phyloP scores from a whole-genome alignment of 202 grass and related monocot species.

The Carex arenaria region DNA sequence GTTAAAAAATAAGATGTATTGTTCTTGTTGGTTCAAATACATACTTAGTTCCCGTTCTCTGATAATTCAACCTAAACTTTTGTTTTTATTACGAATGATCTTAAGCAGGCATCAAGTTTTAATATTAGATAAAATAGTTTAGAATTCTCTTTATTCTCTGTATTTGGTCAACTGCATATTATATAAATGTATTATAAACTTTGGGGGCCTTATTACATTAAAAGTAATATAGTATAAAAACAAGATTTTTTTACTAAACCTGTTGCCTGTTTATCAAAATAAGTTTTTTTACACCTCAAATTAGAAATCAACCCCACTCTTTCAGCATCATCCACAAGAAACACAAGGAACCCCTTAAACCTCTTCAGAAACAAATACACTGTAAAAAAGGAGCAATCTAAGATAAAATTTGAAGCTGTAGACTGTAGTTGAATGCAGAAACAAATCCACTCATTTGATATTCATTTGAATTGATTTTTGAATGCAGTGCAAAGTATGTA shows the following conservation, averaged over 20 bases:
- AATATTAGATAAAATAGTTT: background rate
- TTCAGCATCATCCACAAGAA: background rate
- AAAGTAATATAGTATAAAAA: background rate
- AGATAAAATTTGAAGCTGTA: background rate
- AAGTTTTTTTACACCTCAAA: background rate
- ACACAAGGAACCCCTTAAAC: background rate
- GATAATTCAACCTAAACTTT: background rate
- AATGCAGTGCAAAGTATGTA: conserved; percentile 88
- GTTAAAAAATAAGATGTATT: background rate
- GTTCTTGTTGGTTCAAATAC: background rate
- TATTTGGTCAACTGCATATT: background rate
- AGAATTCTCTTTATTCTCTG: background rate
- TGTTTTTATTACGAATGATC: background rate
- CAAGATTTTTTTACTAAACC: too few relatives aligned
- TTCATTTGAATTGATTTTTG: background rate
- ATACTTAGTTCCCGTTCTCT: background rate
- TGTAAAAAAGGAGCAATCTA: background rate
- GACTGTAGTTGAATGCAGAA: background rate
- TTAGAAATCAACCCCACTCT: background rate
- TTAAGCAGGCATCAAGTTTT: background rate
- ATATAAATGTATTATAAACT: background rate
- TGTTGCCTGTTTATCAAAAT: background rate
- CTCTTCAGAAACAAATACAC: background rate
- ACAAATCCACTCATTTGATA: background rate
- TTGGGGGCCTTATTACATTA: background rate